These are phyloP conservation scores for Mycena pura DNA, from an alignment of 768 basidiomycete genomes.

Conservation along the genomic window DNA sequence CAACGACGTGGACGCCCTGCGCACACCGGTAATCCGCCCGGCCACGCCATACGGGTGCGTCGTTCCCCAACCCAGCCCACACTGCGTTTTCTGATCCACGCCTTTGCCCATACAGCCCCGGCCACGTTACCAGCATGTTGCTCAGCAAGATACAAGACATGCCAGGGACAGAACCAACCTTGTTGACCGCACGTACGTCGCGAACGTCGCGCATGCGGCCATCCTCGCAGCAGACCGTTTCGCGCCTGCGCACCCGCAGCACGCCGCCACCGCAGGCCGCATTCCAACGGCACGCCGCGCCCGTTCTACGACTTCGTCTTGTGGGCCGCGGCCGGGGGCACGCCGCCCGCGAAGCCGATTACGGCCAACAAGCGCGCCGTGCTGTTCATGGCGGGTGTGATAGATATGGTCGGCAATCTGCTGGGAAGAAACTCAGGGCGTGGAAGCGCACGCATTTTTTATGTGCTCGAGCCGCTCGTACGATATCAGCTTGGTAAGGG, in stretches of 20 bases:
- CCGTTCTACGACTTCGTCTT: conserved; percentile 60
- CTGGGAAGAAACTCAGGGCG: conserved; percentile 48
- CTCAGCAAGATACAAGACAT: conserved; percentile 26
- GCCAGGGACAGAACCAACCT: conserved; percentile 47
- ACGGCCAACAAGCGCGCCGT: conserved; percentile 33
- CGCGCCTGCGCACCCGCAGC: conserved; percentile 40
- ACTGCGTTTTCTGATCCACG: background rate
- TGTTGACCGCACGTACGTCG: conserved; percentile 61
- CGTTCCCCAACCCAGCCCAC: background rate
- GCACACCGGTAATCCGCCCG: conserved; percentile 15
- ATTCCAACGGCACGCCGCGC: conserved; percentile 59
- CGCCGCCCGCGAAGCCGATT: conserved; percentile 22
- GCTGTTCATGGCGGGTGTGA: conserved; percentile 43
- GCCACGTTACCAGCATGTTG: conserved; percentile 45
- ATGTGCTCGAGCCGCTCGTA: conserved; percentile 51
- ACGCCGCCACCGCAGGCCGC: conserved; percentile 52
- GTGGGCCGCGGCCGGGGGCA: conserved; percentile 38
- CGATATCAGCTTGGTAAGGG: conserved; percentile 54
- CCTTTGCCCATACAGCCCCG: conserved; percentile 45
- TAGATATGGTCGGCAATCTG: conserved; percentile 43
- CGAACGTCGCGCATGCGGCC: conserved; percentile 61
- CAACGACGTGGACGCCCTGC: conserved; percentile 2
- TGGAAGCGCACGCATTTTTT: conserved; percentile 47
- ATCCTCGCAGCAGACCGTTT: conserved; percentile 58
- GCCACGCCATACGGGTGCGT: conserved; percentile 9